phyloP scores from a whole-genome alignment of 163 green algal genomes.

The Chloromonas sp. region DNA sequence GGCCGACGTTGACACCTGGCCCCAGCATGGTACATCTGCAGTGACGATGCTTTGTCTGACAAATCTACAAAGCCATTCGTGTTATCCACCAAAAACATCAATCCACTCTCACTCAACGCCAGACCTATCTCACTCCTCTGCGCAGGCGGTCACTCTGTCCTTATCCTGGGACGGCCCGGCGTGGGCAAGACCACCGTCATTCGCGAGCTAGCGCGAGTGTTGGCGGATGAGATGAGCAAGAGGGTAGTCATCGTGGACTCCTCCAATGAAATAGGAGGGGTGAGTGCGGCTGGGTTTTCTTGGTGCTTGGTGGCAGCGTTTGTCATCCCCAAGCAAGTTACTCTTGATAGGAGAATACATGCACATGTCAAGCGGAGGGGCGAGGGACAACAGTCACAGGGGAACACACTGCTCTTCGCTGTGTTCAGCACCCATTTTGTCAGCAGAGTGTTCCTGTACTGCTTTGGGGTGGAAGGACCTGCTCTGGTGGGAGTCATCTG shows the following conservation, averaged over 20 bases:
- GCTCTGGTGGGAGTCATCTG: too few relatives aligned
- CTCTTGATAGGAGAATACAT: too few relatives aligned
- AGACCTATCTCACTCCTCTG: not conserved
- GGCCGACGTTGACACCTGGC: not conserved
- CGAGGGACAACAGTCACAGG: too few relatives aligned
- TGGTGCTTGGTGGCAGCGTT: too few relatives aligned
- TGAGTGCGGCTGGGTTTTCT: constrained; percentile 28
- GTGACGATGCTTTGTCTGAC: not conserved
- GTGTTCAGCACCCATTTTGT: too few relatives aligned
- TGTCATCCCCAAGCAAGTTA: too few relatives aligned
- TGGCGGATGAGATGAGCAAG: constrained; percentile 56
- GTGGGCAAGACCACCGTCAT: constrained; percentile 95
- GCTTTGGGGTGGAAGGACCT: too few relatives aligned
- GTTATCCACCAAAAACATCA: not conserved
- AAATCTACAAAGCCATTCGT: not conserved
- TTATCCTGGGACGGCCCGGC: constrained; percentile 75
- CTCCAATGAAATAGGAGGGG: constrained; percentile 91
- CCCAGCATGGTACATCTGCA: not conserved
- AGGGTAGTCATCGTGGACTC: constrained; percentile 91
- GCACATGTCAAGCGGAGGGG: too few relatives aligned
- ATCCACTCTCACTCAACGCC: not conserved
- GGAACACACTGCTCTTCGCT: too few relatives aligned
- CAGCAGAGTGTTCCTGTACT: too few relatives aligned
- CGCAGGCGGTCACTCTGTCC: constrained; percentile 40
- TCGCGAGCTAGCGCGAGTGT: constrained; percentile 40